Percentiles rank a stretch among this genome's conserved stretches.
Conservation (phyloP, 2,329 filamentous ascomycete genomes). For the Alternaria conjuncta region DNA sequence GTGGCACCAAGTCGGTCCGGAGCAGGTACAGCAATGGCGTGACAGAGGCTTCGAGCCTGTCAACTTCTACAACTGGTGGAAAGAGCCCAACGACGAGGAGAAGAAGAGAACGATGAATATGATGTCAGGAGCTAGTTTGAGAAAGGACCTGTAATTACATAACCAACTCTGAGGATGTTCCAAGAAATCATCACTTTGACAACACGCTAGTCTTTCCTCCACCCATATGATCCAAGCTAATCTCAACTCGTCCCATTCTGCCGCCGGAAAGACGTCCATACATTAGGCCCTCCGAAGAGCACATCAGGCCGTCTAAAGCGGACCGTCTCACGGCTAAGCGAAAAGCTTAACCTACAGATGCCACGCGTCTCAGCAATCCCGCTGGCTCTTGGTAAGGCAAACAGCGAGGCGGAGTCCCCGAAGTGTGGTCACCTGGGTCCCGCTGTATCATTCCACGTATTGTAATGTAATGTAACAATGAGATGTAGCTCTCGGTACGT, state of each 20-base stretch:
- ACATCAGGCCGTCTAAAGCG: not conserved
- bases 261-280: not conserved
- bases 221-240: not conserved
- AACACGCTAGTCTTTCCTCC: not conserved
- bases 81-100: conserved; percentile 9
- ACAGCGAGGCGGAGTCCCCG: conserved; percentile 13
- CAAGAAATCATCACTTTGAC: not conserved
- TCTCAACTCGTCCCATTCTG: not conserved
- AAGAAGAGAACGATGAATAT: conserved; percentile 4
- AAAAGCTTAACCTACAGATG: conserved; percentile 10
- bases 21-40: conserved; percentile 17
- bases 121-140: not conserved
- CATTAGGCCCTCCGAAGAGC: not conserved
- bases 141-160: conserved; percentile 4
- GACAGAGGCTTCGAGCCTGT: conserved; percentile 16
- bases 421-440: not conserved
- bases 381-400: conserved; percentile 11
- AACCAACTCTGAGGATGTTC: not conserved
- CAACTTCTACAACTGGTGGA: conserved; percentile 9
- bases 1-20: conserved; percentile 15
- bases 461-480: not conserved
- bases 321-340: not conserved
- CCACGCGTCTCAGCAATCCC: not conserved
- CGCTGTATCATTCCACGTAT: not conserved
- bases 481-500: not conserved